Conservation (phyloP, 2,329 filamentous ascomycete genomes). For the Xylaria polymorpha region DNA sequence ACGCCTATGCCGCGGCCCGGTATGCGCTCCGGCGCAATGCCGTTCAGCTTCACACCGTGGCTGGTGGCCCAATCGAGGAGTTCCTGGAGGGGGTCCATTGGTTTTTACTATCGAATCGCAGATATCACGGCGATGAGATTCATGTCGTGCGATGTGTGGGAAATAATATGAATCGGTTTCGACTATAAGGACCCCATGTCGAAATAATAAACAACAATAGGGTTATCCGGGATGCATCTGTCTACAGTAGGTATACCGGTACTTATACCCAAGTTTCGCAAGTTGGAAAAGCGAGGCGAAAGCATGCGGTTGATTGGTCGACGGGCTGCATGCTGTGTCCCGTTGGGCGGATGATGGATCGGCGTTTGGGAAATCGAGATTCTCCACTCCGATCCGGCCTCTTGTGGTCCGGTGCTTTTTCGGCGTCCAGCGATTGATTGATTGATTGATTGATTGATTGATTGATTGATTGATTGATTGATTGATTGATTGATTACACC, state of each 20-base stretch:
- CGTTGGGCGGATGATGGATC: constrained; percentile 29
- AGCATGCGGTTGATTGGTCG: constrained; percentile 1
- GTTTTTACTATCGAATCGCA: neutral
- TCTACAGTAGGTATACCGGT: too few species aligned
- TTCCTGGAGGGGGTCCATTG: constrained; percentile 52
- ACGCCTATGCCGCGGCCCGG: constrained; percentile 82
- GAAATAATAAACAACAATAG: neutral
- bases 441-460: neutral
- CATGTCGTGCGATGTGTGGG: neutral
- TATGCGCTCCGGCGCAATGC: constrained; percentile 74
- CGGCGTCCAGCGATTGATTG: neutral
- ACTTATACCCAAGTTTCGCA: neutral
- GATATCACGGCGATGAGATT: neutral
- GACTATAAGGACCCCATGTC: neutral
- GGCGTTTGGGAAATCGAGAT: constrained; percentile 15
- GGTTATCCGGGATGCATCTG: neutral
- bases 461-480: neutral
- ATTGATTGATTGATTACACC: neutral
- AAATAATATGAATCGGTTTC: neutral
- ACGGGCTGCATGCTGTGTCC: constrained; percentile 9
- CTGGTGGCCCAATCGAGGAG: constrained; percentile 76
- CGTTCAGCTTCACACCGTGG: constrained; percentile 74
- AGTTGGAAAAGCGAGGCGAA: neutral
- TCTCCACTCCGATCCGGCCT: constrained; percentile 31
- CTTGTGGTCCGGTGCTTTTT: constrained; percentile 16